Percentiles rank a stretch among this genome's conserved stretches.
phyloP scores from a whole-genome alignment of 805 yeast species.

The Tetrapisispora iriomotensis region DNA sequence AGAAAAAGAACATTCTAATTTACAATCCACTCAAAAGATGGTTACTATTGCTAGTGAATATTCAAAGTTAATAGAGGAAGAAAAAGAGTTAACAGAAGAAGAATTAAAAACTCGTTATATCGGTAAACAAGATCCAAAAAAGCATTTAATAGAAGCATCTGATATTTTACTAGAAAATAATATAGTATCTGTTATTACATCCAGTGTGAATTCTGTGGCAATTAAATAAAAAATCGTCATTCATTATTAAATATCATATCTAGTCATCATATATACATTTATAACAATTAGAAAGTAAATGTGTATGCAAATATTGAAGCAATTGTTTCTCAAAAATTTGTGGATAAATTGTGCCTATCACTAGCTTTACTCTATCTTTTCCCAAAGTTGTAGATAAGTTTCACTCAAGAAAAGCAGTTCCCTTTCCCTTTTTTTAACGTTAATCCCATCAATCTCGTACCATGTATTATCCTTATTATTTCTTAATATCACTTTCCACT shows the following conservation, averaged over 20 bases:
- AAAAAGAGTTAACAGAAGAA: constrained; percentile 76
- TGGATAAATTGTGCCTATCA: too few species aligned
- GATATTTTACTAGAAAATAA: constrained; percentile 82
- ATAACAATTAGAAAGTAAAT: not conserved
- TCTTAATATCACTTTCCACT: constrained; percentile 42
- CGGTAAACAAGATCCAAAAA: constrained; percentile 98
- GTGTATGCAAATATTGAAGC: constrained; percentile 1
- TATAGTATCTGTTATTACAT: constrained; percentile 75
- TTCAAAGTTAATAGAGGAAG: constrained; percentile 84
- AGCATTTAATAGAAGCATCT: constrained; percentile 85
- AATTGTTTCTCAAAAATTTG: not conserved
- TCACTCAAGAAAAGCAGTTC: constrained; percentile 56
- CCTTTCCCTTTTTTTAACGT: constrained; percentile 37
- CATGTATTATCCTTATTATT: constrained; percentile 38
- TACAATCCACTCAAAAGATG: constrained; percentile 64
- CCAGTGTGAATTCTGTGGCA: constrained; percentile 84
- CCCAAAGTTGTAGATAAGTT: constrained; percentile 63
- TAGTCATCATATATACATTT: not conserved
- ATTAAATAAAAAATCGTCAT: constrained; percentile 46
- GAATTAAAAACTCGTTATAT: constrained; percentile 92
- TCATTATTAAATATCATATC: not conserved
- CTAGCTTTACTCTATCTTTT: constrained; percentile 18
- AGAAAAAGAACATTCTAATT: constrained; percentile 65
- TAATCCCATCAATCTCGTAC: constrained; percentile 49
- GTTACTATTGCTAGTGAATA: constrained; percentile 86